Evolutionary conservation across 2,329 filamentous ascomycete species (phyloP), one percentile per base, ranked within the genome.

Genomic region (Arthrinium phaeospermum): DNA sequence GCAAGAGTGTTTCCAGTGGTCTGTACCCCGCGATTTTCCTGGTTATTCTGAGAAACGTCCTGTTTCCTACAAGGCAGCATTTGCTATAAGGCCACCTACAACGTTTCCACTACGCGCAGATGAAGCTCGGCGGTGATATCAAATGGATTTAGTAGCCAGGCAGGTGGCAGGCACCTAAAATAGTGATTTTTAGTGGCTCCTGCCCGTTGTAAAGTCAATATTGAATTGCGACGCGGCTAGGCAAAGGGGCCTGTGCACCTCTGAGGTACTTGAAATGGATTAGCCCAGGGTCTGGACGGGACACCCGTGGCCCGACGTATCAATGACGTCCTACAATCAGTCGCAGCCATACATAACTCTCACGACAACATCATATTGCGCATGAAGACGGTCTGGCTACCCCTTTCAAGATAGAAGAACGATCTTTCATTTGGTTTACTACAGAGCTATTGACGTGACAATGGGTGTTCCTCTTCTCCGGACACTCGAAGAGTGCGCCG

Each of bases 381-480:
- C 19, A 12, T 34, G 57, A 41, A 41, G 4, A 22, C 6, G 34
- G 4, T 41, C 34, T 64, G 30, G 4, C 13, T 64, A 22, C 19
- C 34, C n/a, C 14, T 30, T 13, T 41, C 19, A n/a, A n/a, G 16
- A n/a, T 10, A 41, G n/a, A 64, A 45, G 2, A 8, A 37, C 37
- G 2, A 14, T 10, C 22, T 19, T 41, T 22, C 6, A 41, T 22
- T 41, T 34, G 13, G 51, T 10, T 41, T 14, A 24, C 1, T 64
- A n/a, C 16, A n/a, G 3, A n/a, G 34, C 19, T n/a, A 64, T 4
- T n/a, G 57, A 34, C 30, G 19, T 64, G 3, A 24, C 71, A 72
- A 93, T 96, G 92, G 88, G 92, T 74, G 84, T 98, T 27, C 94
- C 95, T 7, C 82, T 87, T n/a, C 84, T 98, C 76, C 89, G 89